Evolutionary conservation across 257 asterid genomes (phyloP).

Genomic region (Eucommia ulmoides): DNA sequence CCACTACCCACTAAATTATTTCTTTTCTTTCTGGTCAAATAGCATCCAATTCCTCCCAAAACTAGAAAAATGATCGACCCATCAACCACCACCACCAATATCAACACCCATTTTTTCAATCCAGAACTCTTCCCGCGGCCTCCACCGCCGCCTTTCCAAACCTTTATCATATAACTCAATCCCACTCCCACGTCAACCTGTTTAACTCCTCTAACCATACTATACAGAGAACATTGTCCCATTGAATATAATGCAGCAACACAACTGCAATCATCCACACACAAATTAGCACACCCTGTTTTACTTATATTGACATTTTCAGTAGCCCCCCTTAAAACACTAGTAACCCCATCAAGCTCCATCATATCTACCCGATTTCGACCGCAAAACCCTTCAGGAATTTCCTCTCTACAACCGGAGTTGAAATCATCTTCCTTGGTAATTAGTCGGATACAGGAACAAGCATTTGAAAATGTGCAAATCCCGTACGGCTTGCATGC

Average conservation of each 20-base stretch:
- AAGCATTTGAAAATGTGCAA: slow-evolving; percentile 48
- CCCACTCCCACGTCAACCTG: slow-evolving; percentile 28
- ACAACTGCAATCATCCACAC: slow-evolving; percentile 55
- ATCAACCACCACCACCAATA: slow-evolving; percentile 59
- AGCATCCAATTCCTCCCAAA: slow-evolving; percentile 46
- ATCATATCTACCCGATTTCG: slow-evolving; percentile 34
- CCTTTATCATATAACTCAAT: slow-evolving; percentile 47
- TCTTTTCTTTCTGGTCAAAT: slow-evolving; percentile 38
- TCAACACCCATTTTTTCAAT: slow-evolving; percentile 49
- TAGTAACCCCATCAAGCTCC: slow-evolving; percentile 45
- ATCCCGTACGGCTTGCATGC: slow-evolving; percentile 55
- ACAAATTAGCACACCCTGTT: slow-evolving; percentile 32
- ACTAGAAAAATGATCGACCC: slow-evolving; percentile 48
- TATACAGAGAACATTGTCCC: slow-evolving; percentile 35
- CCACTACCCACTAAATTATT: slow-evolving; percentile 9
- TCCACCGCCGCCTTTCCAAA: slow-evolving; percentile 23
- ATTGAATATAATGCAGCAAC: slow-evolving; percentile 39
- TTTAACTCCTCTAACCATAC: slow-evolving; percentile 52
- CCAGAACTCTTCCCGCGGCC: slow-evolving; percentile 31
- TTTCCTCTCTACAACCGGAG: slow-evolving; percentile 21
- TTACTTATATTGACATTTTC: slow-evolving; percentile 22
- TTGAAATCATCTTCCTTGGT: slow-evolving; percentile 14
- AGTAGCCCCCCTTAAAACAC: slow-evolving; percentile 37
- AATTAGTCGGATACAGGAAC: slow-evolving; percentile 45
- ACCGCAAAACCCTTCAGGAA: slow-evolving; percentile 34